Percentiles rank a stretch among this genome's conserved stretches.
Evolutionary conservation across 148 eudicot species (phyloP).

Genomic region (Bassia scoparia): DNA sequence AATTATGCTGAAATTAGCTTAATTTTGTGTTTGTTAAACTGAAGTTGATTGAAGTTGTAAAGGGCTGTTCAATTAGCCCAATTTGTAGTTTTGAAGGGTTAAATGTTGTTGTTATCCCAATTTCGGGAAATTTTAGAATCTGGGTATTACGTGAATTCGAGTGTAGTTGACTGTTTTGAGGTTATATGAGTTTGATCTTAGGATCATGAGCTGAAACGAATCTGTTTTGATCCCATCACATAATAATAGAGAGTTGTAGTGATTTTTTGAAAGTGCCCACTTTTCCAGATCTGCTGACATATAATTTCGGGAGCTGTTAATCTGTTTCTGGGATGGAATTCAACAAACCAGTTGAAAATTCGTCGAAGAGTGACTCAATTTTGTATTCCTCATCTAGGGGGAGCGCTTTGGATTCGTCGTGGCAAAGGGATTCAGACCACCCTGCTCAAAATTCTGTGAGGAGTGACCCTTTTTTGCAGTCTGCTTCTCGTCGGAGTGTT

Average conservation of each 20-base stretch:
- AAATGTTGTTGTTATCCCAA: slow-evolving; percentile 9
- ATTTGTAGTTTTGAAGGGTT: slow-evolving; percentile 7
- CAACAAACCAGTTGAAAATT: slow-evolving; percentile 27
- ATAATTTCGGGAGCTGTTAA: slow-evolving; percentile 21
- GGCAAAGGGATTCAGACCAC: slow-evolving; percentile 15
- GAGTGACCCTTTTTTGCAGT: slow-evolving; percentile 25
- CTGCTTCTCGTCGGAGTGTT: slow-evolving; percentile 29
- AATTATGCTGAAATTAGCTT: not conserved
- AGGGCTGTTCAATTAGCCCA: not conserved
- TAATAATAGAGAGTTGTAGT: slow-evolving; percentile 31
- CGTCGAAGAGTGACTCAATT: slow-evolving; percentile 30
- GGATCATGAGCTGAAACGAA: slow-evolving; percentile 50
- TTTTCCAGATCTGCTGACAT: slow-evolving; percentile 34
- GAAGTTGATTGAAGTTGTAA: slow-evolving; percentile 2
- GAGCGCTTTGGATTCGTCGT: slow-evolving; percentile 26
- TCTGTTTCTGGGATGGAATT: slow-evolving; percentile 43
- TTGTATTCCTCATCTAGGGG: slow-evolving; percentile 37
- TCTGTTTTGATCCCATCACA: slow-evolving; percentile 56
- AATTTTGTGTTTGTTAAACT: not conserved
- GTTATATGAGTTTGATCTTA: slow-evolving; percentile 34
- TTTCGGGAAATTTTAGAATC: slow-evolving; percentile 26
- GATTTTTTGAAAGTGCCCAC: slow-evolving; percentile 33
- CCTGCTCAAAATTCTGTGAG: slow-evolving; percentile 26
- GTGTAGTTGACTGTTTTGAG: slow-evolving; percentile 31
- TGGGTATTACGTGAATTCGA: slow-evolving; percentile 34